A percentile compares a stretch with the other conserved stretches of the same genome.
Evolutionary conservation across 2,329 filamentous ascomycete species (phyloP).

Genomic region (Pseudocercospora cruenta): DNA sequence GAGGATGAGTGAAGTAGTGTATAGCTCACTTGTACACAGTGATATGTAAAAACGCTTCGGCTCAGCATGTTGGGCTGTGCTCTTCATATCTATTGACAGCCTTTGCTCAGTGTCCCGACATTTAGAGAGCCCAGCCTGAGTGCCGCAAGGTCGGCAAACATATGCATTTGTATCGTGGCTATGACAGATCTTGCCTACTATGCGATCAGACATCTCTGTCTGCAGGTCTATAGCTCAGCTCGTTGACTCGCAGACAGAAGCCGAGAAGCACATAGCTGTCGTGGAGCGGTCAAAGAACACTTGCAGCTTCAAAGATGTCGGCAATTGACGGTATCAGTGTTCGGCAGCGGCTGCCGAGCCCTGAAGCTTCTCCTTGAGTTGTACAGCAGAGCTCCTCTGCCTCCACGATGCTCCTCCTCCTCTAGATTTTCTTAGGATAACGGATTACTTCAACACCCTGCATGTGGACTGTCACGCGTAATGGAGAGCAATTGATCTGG

Average conservation of each 20-base stretch:
- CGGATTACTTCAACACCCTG: not conserved
- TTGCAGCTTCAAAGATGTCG: not conserved
- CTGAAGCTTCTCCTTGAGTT: not conserved
- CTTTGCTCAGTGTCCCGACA: not conserved
- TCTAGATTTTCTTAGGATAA: not conserved
- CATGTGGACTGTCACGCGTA: not conserved
- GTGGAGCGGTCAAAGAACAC: too few species aligned
- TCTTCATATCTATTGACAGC: too few species aligned
- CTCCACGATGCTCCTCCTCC: not conserved
- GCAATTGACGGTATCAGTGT: not conserved
- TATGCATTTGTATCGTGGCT: too few species aligned
- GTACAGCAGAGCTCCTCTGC: not conserved
- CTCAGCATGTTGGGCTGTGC: not conserved
- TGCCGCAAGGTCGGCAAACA: too few species aligned
- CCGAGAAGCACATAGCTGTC: too few species aligned
- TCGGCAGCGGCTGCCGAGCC: not conserved
- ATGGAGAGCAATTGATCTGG: not conserved
- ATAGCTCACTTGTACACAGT: not conserved
- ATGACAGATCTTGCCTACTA: too few species aligned
- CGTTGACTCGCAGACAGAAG: too few species aligned
- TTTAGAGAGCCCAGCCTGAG: not conserved
- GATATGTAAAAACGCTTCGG: not conserved
- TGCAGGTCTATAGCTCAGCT: too few species aligned
- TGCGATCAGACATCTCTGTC: too few species aligned
- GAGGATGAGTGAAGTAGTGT: conserved; percentile 23